phyloP scores from a whole-genome alignment of 2,329 filamentous ascomycete genomes.

The Clarireedia homoeocarpa region DNA sequence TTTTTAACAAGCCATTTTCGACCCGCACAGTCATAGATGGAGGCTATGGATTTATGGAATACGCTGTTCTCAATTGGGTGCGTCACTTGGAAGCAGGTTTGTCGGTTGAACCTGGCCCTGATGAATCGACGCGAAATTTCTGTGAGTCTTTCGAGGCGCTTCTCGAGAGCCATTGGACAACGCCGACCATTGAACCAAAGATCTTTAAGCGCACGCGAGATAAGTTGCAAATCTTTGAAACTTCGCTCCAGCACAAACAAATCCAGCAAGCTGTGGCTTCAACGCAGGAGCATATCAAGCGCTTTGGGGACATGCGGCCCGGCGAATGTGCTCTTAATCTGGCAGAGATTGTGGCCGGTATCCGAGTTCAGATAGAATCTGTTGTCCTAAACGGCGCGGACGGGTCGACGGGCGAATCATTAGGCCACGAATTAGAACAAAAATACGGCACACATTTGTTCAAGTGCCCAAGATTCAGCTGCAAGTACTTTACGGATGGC shows the following conservation, averaged over 20 bases:
- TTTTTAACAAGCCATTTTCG: slow-evolving; percentile 15
- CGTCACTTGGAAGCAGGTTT: slow-evolving; percentile 16
- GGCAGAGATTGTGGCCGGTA: not conserved
- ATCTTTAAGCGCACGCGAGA: not conserved
- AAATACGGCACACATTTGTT: no score
- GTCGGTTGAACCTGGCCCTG: not conserved
- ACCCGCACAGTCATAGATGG: slow-evolving; percentile 10
- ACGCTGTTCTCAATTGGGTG: slow-evolving; percentile 26
- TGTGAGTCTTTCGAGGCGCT: slow-evolving; percentile 4
- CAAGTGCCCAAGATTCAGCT: no score
- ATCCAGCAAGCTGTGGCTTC: no score
- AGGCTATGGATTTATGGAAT: slow-evolving; percentile 26
- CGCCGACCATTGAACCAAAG: not conserved
- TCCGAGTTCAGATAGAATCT: not conserved
- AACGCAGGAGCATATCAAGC: not conserved
- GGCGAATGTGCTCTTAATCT: not conserved
- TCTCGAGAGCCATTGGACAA: not conserved
- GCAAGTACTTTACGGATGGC: slow-evolving; percentile 16
- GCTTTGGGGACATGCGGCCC: not conserved
- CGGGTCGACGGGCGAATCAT: not conserved
- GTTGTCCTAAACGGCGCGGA: not conserved
- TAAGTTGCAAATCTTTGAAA: not conserved
- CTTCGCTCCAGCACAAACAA: not conserved
- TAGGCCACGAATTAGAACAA: slow-evolving; percentile 19
- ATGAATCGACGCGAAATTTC: slow-evolving; percentile 4